Evolutionary conservation across 1,139 yeast species (phyloP).

Genomic region (Scheffersomyces illinoinensis): DNA sequence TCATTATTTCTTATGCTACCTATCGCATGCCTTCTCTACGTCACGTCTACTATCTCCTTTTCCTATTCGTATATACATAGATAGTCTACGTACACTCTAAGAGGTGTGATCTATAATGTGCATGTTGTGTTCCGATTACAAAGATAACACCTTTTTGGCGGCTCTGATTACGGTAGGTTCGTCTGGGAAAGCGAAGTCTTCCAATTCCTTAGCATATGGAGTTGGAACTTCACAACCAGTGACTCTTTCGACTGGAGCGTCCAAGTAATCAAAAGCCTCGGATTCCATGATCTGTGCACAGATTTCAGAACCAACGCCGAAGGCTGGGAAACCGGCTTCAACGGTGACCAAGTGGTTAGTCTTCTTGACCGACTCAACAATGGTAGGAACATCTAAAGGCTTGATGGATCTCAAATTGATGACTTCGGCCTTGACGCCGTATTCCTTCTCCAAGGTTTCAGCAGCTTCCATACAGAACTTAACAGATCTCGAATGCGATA

Average conservation of each 20-base stretch:
- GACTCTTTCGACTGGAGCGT: conserved; percentile 98
- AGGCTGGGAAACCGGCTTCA: conserved; percentile 97
- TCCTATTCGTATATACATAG: background rate
- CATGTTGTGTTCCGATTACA: conserved; percentile 23
- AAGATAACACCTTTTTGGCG: conserved; percentile 84
- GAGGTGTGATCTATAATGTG: background rate
- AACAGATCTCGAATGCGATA: conserved; percentile 91
- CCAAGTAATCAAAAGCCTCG: conserved; percentile 97
- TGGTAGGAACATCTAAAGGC: conserved; percentile 90
- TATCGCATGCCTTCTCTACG: background rate
- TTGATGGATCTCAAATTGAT: conserved; percentile 94
- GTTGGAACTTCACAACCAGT: conserved; percentile 99
- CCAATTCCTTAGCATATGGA: conserved; percentile 95
- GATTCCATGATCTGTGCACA: conserved; percentile 98
- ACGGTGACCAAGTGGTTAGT: conserved; percentile 95
- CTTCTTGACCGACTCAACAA: conserved; percentile 88
- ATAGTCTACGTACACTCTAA: background rate
- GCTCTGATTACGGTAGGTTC: conserved; percentile 89
- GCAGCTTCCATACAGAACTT: conserved; percentile 88
- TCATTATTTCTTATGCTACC: too few species aligned
- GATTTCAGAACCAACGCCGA: conserved; percentile 98
- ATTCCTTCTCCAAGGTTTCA: conserved; percentile 74
- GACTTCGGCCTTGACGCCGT: conserved; percentile 91
- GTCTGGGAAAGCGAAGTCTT: conserved; percentile 99
- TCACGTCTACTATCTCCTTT: background rate